These are phyloP conservation scores for Amborella trichopoda DNA, from an alignment of 164 flowering plant species.

Conservation along the genomic window DNA sequence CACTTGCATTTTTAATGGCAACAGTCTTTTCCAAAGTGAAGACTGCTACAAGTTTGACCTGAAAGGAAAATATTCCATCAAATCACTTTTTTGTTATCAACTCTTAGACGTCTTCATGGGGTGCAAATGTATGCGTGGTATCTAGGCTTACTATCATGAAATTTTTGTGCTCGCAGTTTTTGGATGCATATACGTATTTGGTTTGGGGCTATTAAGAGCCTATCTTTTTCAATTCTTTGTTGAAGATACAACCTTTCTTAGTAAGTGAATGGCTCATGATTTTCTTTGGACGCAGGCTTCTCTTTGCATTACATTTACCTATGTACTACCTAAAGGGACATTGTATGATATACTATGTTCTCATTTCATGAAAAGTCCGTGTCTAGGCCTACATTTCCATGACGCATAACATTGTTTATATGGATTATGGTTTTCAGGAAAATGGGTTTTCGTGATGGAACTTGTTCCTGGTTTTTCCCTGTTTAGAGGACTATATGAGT, in stretches of 20 bases:
- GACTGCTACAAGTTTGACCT: slow-evolving; percentile 48
- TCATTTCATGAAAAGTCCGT: neutral
- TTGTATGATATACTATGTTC: neutral
- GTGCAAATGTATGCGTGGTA: too few species aligned
- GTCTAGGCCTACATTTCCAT: neutral
- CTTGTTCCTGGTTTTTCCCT: slow-evolving; percentile 78
- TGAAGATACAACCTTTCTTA: slow-evolving; percentile 61
- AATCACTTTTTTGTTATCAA: too few species aligned
- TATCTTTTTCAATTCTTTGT: slow-evolving; percentile 57
- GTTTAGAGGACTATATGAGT: slow-evolving; percentile 84
- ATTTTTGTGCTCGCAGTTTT: slow-evolving; percentile 34
- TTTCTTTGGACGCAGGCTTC: too few species aligned
- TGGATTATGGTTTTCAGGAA: slow-evolving; percentile 32
- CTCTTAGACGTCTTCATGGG: too few species aligned
- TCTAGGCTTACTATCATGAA: neutral
- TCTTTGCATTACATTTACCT: too few species aligned
- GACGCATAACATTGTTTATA: neutral
- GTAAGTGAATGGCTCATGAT: slow-evolving; percentile 36
- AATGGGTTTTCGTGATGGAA: slow-evolving; percentile 69
- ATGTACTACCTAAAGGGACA: neutral
- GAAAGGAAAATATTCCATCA: neutral
- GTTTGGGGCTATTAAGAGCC: slow-evolving; percentile 64
- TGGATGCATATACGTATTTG: slow-evolving; percentile 60
- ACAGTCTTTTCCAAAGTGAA: slow-evolving; percentile 42
- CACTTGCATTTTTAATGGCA: slow-evolving; percentile 69